These are phyloP conservation scores for Cladophialophora exuberans DNA, from an alignment of 2,329 filamentous ascomycete genomes.

Conservation along the genomic window DNA sequence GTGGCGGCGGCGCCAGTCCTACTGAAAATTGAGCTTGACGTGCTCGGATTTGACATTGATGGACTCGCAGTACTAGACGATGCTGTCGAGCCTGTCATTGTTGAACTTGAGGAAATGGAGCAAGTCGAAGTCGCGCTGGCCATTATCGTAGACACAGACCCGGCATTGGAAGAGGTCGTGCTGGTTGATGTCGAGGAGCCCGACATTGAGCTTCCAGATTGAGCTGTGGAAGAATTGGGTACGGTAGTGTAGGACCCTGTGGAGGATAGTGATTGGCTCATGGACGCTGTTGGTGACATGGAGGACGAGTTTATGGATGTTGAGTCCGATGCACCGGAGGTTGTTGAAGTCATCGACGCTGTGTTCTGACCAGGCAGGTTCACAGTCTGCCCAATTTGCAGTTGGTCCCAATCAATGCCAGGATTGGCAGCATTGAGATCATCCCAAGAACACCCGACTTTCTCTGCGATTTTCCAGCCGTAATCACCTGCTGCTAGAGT, in stretches of 20 bases:
- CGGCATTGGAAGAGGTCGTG: background rate
- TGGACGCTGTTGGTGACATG: no score
- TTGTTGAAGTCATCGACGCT: background rate
- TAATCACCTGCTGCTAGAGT: constrained; percentile 26
- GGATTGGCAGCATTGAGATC: constrained; percentile 27
- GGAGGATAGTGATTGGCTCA: no score
- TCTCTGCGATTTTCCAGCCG: constrained; percentile 22
- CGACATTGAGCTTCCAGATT: background rate
- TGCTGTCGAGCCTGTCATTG: background rate
- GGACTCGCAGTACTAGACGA: background rate
- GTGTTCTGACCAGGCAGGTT: constrained; percentile 18
- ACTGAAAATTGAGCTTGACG: background rate
- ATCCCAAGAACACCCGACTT: constrained; percentile 25
- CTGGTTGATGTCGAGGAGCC: background rate
- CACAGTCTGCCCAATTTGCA: constrained; percentile 25
- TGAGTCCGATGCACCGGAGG: background rate
- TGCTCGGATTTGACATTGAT: background rate
- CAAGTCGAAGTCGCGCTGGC: background rate
- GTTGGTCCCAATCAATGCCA: constrained; percentile 24
- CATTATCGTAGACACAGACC: background rate
- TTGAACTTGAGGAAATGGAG: background rate
- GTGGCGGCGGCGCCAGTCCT: background rate
- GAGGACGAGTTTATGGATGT: no score
- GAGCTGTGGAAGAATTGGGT: background rate
- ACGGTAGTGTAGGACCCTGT: no score